Evolutionary conservation across 108 stramenopile species (phyloP).

Genomic region (Phaeodactylum tricornutum): DNA sequence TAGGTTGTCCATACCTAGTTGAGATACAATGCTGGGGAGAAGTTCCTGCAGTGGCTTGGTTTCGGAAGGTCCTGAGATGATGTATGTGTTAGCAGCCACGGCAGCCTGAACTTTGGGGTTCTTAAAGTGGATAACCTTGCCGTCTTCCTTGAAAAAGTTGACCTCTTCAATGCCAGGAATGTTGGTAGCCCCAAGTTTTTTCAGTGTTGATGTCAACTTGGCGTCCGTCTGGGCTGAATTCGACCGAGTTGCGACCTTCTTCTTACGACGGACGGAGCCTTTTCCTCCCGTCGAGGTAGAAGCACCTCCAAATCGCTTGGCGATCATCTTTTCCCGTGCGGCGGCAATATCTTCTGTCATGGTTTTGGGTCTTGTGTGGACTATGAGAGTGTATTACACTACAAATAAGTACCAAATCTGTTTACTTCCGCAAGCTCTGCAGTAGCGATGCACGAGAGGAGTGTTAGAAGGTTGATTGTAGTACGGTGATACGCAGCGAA

Average conservation of each 20-base stretch:
- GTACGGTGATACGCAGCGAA: no score
- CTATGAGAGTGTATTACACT: no score
- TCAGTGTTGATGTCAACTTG: conserved; percentile 85
- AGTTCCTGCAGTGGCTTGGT: conserved; percentile 91
- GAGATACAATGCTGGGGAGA: conserved; percentile 90
- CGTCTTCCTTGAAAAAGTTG: conserved; percentile 97
- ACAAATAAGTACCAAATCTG: no score
- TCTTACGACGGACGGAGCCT: conserved; percentile 89
- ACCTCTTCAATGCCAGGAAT: conserved; percentile 98
- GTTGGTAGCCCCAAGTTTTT: conserved; percentile 95
- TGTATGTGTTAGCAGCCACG: conserved; percentile 95
- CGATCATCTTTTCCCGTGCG: conserved; percentile 83
- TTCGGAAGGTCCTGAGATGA: conserved; percentile 87
- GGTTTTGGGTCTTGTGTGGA: no score
- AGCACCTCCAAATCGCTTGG: conserved; percentile 85
- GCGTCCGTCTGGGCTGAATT: conserved; percentile 88
- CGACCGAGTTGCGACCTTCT: conserved; percentile 78
- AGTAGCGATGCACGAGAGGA: no score
- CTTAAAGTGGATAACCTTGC: conserved; percentile 93
- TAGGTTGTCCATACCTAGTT: conserved; percentile 92
- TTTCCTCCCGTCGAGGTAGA: conserved; percentile 84
- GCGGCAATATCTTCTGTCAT: conserved; percentile 72
- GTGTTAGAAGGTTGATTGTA: no score
- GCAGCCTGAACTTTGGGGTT: conserved; percentile 95
- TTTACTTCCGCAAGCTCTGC: no score